Evolutionary conservation across 441 rosid species (phyloP).

Genomic region (Iberis amara): DNA sequence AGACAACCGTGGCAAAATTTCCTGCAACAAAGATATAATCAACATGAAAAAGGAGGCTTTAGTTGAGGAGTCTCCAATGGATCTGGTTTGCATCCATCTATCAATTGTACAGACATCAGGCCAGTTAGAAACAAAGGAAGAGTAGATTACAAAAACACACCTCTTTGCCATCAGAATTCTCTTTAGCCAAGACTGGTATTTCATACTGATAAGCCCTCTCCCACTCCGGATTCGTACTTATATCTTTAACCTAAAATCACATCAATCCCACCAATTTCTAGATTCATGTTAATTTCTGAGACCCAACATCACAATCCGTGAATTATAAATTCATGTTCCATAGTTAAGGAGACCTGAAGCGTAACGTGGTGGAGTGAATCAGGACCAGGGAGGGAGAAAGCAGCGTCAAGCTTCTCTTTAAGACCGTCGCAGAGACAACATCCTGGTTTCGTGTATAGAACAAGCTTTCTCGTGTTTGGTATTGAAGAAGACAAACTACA

Average conservation of each 20-base stretch:
- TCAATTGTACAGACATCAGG: no score
- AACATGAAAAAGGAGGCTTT: background rate
- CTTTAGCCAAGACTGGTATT: slow-evolving; percentile 73
- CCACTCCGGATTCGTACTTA: slow-evolving; percentile 72
- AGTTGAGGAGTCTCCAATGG: no score
- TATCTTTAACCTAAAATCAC: slow-evolving; percentile 56
- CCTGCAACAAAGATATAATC: slow-evolving; percentile 38
- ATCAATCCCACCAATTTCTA: background rate
- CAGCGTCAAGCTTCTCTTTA: slow-evolving; percentile 79
- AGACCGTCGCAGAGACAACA: slow-evolving; percentile 94
- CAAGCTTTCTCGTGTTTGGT: slow-evolving; percentile 40
- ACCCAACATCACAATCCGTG: no score
- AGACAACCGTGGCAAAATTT: slow-evolving; percentile 66
- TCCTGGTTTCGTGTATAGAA: slow-evolving; percentile 79
- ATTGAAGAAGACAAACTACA: slow-evolving; percentile 34
- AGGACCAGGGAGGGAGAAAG: slow-evolving; percentile 59
- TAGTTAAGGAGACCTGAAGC: slow-evolving; percentile 51
- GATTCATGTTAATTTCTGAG: no score
- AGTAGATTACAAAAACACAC: slow-evolving; percentile 27
- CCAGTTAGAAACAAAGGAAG: no score
- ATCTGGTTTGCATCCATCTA: no score
- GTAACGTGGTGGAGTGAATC: slow-evolving; percentile 58
- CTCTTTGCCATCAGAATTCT: slow-evolving; percentile 64
- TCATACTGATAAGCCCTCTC: slow-evolving; percentile 77
- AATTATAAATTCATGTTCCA: no score